Conservation (phyloP, 83 land plant genomes). For the Picea engelmannii region DNA sequence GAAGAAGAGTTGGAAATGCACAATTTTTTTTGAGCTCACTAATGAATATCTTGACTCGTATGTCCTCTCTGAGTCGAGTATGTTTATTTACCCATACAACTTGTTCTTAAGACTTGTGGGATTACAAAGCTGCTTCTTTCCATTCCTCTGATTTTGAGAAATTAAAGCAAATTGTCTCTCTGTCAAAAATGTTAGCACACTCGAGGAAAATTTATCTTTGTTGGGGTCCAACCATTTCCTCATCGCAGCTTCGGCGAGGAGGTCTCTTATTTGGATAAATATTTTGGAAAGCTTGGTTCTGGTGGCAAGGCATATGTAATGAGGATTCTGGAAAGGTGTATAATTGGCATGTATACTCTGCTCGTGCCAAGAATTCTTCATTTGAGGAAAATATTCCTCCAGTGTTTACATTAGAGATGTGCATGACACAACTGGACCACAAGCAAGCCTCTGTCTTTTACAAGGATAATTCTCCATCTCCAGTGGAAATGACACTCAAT, state of each 20-base stretch:
- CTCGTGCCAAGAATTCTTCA: too few relatives aligned
- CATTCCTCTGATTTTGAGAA: constrained; percentile 40
- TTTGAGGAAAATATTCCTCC: too few relatives aligned
- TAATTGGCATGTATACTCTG: too few relatives aligned
- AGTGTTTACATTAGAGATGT: too few relatives aligned
- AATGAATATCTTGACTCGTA: constrained; percentile 62
- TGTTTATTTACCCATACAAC: constrained; percentile 51
- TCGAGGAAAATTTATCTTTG: constrained; percentile 65
- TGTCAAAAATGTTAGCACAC: constrained; percentile 40
- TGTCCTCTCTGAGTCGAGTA: constrained; percentile 73
- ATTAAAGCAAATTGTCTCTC: constrained; percentile 32
- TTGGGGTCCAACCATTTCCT: constrained; percentile 40
- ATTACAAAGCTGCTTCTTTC: too few relatives aligned
- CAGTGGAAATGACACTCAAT: constrained; percentile 37
- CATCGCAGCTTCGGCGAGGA: constrained; percentile 27
- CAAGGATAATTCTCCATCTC: constrained; percentile 29
- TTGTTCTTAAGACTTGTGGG: constrained; percentile 42
- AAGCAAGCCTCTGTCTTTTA: too few relatives aligned
- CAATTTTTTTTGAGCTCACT: constrained; percentile 46
- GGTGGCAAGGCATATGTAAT: constrained; percentile 19
- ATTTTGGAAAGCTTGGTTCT: constrained; percentile 32
- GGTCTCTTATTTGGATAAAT: constrained; percentile 41
- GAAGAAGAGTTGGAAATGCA: too few relatives aligned
- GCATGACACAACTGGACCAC: too few relatives aligned
- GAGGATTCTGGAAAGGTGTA: too few relatives aligned